Percentiles rank a stretch among this genome's conserved stretches.
phyloP scores from a whole-genome alignment of 2,329 filamentous ascomycete genomes.

The Colletotrichum sp. region DNA sequence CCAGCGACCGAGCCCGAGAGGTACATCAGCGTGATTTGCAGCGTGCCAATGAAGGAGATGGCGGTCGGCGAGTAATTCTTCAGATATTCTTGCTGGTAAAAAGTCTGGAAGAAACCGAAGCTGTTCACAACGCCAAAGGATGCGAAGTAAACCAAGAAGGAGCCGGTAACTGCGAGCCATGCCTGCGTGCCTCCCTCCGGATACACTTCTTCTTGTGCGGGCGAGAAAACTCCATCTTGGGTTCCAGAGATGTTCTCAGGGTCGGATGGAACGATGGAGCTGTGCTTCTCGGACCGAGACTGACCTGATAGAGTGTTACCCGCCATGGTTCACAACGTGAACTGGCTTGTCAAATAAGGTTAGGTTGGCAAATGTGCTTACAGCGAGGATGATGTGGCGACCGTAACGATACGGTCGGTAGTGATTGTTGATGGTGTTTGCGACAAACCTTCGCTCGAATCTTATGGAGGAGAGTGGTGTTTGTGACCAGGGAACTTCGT shows the following conservation, averaged over 20 bases:
- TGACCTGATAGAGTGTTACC: neutral
- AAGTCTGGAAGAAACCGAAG: slow-evolving; percentile 50
- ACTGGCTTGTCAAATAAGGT: neutral
- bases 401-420: neutral
- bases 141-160: slow-evolving; percentile 16
- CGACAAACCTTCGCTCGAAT: neutral
- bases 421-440: neutral
- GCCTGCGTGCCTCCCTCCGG: neutral
- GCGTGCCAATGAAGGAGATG: slow-evolving; percentile 50
- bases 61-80: slow-evolving; percentile 34
- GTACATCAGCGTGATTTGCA: slow-evolving; percentile 45
- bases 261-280: neutral
- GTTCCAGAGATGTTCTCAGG: neutral
- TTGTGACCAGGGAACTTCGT: neutral
- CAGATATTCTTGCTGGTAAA: slow-evolving; percentile 42
- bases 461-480: neutral
- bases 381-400: neutral
- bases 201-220: neutral
- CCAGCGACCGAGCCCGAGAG: slow-evolving; percentile 43
- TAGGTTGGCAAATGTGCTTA: neutral
- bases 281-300: neutral
- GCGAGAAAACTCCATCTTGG: neutral
- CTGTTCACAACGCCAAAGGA: slow-evolving; percentile 39
- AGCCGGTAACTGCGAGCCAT: slow-evolving; percentile 11
- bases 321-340: slow-evolving; percentile 1